These are phyloP conservation scores for Penicillium sclerotiorum DNA, from an alignment of 2,329 filamentous ascomycete species.

Conservation along the genomic window DNA sequence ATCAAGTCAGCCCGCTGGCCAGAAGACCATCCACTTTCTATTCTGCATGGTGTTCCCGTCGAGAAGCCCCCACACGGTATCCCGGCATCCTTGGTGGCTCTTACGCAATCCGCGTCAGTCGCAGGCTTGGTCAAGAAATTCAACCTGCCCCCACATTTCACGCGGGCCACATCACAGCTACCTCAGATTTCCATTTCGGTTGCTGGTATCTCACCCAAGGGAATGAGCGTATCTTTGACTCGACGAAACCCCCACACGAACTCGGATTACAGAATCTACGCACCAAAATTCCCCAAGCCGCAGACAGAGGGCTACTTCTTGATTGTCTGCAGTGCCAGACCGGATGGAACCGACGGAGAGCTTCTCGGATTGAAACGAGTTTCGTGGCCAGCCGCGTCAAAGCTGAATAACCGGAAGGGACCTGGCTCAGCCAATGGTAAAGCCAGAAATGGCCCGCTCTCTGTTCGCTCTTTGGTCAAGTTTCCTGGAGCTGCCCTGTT, in stretches of 20 bases:
- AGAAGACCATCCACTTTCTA: slow-evolving; percentile 73
- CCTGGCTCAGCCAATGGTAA: slow-evolving; percentile 12
- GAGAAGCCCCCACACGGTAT: slow-evolving; percentile 29
- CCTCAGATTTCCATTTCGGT: slow-evolving; percentile 70
- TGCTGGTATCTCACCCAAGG: slow-evolving; percentile 62
- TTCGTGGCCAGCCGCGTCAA: slow-evolving; percentile 62
- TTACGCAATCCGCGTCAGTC: slow-evolving; percentile 33
- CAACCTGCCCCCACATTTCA: slow-evolving; percentile 41
- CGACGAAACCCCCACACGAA: slow-evolving; percentile 69
- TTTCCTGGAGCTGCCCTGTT: slow-evolving; percentile 29
- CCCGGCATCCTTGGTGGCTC: slow-evolving; percentile 33
- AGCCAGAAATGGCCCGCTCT: slow-evolving; percentile 21
- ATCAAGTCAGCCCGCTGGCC: slow-evolving; percentile 95
- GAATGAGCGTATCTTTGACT: slow-evolving; percentile 59
- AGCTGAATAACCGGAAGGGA: slow-evolving; percentile 21
- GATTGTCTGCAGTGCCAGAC: slow-evolving; percentile 59
- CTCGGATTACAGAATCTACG: slow-evolving; percentile 74
- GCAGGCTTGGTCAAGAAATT: slow-evolving; percentile 32
- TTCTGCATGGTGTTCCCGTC: slow-evolving; percentile 70
- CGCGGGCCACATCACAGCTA: slow-evolving; percentile 65
- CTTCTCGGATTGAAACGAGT: slow-evolving; percentile 84
- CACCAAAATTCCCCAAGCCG: slow-evolving; percentile 88
- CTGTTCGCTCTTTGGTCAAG: slow-evolving; percentile 35
- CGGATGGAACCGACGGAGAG: slow-evolving; percentile 63
- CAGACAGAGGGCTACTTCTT: slow-evolving; percentile 95